These are phyloP conservation scores for Suhomyces xylopsoci DNA, from an alignment of 805 yeast species.

Conservation along the genomic window DNA sequence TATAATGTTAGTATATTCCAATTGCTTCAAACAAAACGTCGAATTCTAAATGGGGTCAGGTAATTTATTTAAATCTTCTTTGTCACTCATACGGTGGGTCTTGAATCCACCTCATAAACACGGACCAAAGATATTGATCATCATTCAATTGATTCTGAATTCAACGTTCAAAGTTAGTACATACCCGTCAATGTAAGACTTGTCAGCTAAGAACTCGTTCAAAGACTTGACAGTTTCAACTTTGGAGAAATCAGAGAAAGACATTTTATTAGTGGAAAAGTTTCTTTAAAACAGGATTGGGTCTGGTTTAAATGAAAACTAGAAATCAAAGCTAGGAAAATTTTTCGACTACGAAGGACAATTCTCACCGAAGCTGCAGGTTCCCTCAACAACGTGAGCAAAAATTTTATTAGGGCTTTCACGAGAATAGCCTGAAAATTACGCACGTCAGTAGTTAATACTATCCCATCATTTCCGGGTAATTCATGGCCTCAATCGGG, in stretches of 20 bases:
- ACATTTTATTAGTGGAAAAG: conserved; percentile 42
- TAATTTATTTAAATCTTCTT: conserved; percentile 32
- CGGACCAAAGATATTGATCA: conserved; percentile 85
- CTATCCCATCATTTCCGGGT: neutral
- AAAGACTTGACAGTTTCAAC: conserved; percentile 61
- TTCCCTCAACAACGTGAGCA: conserved; percentile 3
- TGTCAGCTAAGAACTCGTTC: conserved; percentile 84
- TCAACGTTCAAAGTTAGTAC: conserved; percentile 33
- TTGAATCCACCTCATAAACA: conserved; percentile 94
- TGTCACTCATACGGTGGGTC: conserved; percentile 95
- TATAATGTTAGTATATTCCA: conserved; percentile 32
- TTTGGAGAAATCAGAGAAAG: conserved; percentile 79
- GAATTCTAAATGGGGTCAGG: conserved; percentile 11
- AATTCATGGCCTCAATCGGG: neutral
- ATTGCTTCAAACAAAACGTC: neutral
- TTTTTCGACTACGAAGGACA: neutral
- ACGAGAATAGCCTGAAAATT: neutral
- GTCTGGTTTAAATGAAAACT: conserved; percentile 3
- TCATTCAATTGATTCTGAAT: conserved; percentile 38
- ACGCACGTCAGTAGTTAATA: neutral
- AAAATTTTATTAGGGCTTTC: conserved; percentile 7
- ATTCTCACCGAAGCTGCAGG: neutral
- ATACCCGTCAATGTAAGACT: conserved; percentile 95
- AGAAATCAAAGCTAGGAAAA: conserved; percentile 1
- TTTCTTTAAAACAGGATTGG: conserved; percentile 4